Percentiles rank a stretch among this genome's conserved stretches.
phyloP scores from a whole-genome alignment of 345 rosid species.

The Boechera stricta region DNA sequence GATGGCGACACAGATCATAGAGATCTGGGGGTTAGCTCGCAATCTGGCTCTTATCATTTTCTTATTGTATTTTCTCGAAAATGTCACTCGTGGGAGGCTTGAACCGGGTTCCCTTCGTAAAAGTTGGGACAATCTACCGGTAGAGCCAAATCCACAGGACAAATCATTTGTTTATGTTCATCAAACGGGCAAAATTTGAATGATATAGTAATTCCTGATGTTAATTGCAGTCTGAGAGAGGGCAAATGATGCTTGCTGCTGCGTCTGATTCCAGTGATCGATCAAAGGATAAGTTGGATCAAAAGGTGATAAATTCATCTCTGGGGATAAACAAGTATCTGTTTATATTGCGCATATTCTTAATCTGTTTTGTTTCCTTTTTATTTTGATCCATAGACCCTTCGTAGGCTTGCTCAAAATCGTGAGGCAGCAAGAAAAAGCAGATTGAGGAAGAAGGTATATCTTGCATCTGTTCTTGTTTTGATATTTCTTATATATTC shows the following conservation, averaged over 20 bases:
- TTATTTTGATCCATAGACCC: constrained; percentile 55
- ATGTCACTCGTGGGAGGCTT: constrained; percentile 36
- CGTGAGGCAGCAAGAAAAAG: constrained; percentile 99
- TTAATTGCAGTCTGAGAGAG: constrained; percentile 69
- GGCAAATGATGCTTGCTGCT: constrained; percentile 49
- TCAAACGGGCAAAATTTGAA: background rate
- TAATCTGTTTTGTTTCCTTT: constrained; percentile 23
- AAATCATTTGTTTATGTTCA: background rate
- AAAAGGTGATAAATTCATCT: constrained; percentile 62
- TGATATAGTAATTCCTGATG: constrained; percentile 23
- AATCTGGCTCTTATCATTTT: constrained; percentile 27
- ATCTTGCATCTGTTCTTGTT: constrained; percentile 34
- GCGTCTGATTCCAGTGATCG: constrained; percentile 90
- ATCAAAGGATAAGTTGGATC: constrained; percentile 89
- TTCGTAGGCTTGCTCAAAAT: constrained; percentile 97
- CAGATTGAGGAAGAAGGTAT: constrained; percentile 88
- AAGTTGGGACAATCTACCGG: constrained; percentile 30
- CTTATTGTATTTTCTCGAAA: constrained; percentile 38
- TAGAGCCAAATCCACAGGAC: constrained; percentile 23
- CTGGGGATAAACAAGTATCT: constrained; percentile 1
- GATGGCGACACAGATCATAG: constrained; percentile 85
- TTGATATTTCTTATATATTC: background rate
- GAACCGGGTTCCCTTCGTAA: constrained; percentile 21
- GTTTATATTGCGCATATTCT: constrained; percentile 20
- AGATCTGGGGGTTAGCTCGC: constrained; percentile 70